Base-by-base conservation (phyloP, 2,329 filamentous ascomycete genomes). In the Pseudogymnoascus sp. region DNA sequence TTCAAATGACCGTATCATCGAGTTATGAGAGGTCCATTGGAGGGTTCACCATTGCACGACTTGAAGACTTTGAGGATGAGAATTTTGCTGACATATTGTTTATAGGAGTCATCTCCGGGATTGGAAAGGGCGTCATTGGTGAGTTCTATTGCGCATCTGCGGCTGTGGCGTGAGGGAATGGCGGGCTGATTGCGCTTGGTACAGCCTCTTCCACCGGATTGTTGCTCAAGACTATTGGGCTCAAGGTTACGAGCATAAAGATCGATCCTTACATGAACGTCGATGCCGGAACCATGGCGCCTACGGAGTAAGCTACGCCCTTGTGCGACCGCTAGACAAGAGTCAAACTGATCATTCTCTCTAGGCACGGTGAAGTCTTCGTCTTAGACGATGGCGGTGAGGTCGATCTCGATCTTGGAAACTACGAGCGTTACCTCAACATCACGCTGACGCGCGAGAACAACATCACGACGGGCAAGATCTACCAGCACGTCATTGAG, bases 391-490 rank as follows among this genome's bases (percentile, higher is more conserved):
- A 94, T 71, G 90, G 90, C 66, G 89, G 89, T 68, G 89, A 91
- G 75, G 83, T 86, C 66, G 87, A 90, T 71, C 82, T 91, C 63
- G 88, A 91, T 73, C 79, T 91, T 35, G 88, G 88, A 67, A 90
- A 90, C 75, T 90, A 90, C 76, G 88, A 90, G 74, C 83, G 88
- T 45, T 96, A 96, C 73, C 86, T 96, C 62, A 87, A 88, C 71
- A 87, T 93, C 67, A 90, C 87, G 62, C 81, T 97, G 65, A 91
- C 86, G 7, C 82, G 87, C 65, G 92, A 96, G 69, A 91, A 93
- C 80, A 97, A 97, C 76, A 96, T 99, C 76, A 99, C 94, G 3
- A 96, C 93, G 5, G 94, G 94, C 72, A 97, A 97, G 80, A 91
- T 97, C 69, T 97, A 97, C 77, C 83, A 91, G 72, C 85, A 89